Evolutionary conservation across 805 yeast species (phyloP), one percentile per base, ranked within the genome.

Genomic region (Metschnikowia gruessii): DNA sequence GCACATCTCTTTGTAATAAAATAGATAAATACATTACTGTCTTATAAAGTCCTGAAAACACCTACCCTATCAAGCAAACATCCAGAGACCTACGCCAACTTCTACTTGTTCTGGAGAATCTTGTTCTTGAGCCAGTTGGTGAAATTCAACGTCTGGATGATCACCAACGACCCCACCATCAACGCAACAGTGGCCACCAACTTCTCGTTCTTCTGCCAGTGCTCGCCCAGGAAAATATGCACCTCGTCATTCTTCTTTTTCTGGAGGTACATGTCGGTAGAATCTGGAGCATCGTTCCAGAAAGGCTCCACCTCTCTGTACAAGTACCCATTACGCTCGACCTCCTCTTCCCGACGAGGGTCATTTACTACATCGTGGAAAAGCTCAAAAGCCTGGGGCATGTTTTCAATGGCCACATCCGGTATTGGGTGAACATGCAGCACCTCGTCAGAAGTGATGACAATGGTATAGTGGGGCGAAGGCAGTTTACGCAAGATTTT

Each of bases 401-500:
- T 41, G 58, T 58, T 42, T 40, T 61, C 51, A 48, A 75, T 43
- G 10, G 62, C 57, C 39, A 59, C 48, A 18, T 61, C 54, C 4
- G 73, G 68, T 1, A 60, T 41, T 2, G 76, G 75, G 48, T 66
- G 72, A 24, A 55, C 48, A 1, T 50, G 43, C 9, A 49, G 39
- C n/a, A 58, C 44, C 11, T 47, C 47, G 35, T 56, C 54, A 13
- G 69, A 60, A 4, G 90, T 80, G 48, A 81, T 69, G 2, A 88
- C 62, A 2, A 90, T 65, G 2, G 89, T 70, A 45, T 75, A 76
- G 49, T 79, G 77, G 0, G 96, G 96, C 0, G 91, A 74, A 1
- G 97, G 96, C 11, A 86, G 62, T 45, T 79, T 80, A 31, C 86
- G 76, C n/a, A 86, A 51, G 3, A 86, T 72, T 16, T 72, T 71